Conservation (phyloP, 2,329 filamentous ascomycete genomes). For the Fulvia fulva region DNA sequence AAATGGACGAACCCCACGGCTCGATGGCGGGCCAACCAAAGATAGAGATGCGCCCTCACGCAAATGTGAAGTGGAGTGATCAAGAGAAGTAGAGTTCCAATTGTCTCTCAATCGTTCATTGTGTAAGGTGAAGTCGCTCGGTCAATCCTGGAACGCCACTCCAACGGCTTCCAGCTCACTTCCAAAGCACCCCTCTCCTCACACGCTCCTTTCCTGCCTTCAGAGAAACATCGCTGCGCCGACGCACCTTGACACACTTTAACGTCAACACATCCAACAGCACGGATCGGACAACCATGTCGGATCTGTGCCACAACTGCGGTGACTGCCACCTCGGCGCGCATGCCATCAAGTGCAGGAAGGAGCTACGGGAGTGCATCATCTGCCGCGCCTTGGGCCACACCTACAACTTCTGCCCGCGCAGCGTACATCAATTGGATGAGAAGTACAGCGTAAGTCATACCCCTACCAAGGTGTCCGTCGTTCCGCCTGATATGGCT, state of each 20-base stretch:
- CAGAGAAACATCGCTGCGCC: background rate
- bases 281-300: conserved; percentile 14
- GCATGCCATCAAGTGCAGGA: conserved; percentile 15
- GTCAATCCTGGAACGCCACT: background rate
- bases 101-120: background rate
- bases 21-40: background rate
- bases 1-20: background rate
- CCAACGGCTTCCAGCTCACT: background rate
- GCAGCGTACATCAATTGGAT: conserved; percentile 10
- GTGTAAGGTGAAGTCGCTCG: background rate
- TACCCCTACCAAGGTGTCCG: background rate
- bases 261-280: background rate
- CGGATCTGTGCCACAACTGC: conserved; percentile 28
- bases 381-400: conserved; percentile 20
- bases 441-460: conserved; percentile 14
- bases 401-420: conserved; percentile 22
- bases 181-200: background rate
- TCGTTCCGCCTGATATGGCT: background rate
- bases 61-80: background rate
- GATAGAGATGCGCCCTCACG: background rate
- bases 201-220: background rate
- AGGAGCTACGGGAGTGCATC: conserved; percentile 14
- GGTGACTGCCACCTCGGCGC: conserved; percentile 23
- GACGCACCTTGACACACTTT: background rate
- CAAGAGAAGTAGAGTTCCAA: background rate